A percentile compares a stretch with the other conserved stretches of the same genome.
Evolutionary conservation across 2,329 filamentous ascomycete species (phyloP).

Genomic region (Aspergillus ochraceoroseus): DNA sequence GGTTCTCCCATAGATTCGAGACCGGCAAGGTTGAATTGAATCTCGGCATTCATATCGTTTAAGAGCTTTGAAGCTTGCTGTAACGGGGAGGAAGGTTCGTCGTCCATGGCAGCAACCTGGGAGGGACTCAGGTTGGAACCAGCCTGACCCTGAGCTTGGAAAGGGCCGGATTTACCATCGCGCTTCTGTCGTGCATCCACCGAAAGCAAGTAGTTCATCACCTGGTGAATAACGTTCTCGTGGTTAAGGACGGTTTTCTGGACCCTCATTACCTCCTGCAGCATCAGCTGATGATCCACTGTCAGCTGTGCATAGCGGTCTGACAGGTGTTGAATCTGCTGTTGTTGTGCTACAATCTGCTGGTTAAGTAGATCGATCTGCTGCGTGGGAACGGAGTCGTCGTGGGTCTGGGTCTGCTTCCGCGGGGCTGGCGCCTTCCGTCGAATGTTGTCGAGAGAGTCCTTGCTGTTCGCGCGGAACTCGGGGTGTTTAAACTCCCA

Average conservation of each 20-base stretch:
- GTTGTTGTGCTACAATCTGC: slow-evolving; percentile 81
- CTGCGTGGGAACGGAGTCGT: slow-evolving; percentile 73
- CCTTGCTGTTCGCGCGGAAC: slow-evolving; percentile 92
- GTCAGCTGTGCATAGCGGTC: slow-evolving; percentile 76
- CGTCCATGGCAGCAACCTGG: slow-evolving; percentile 50
- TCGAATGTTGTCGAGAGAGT: slow-evolving; percentile 92
- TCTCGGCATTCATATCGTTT: slow-evolving; percentile 61
- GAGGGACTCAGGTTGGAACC: slow-evolving; percentile 44
- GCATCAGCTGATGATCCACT: slow-evolving; percentile 59
- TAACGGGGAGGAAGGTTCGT: slow-evolving; percentile 61
- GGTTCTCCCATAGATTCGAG: slow-evolving; percentile 61
- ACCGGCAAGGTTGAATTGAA: slow-evolving; percentile 59
- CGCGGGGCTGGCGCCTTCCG: slow-evolving; percentile 89
- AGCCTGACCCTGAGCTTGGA: slow-evolving; percentile 42
- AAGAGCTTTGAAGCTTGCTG: slow-evolving; percentile 64
- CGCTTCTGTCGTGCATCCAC: slow-evolving; percentile 61
- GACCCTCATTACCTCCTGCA: slow-evolving; percentile 60
- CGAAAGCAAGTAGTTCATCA: slow-evolving; percentile 63
- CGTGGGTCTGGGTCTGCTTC: slow-evolving; percentile 63
- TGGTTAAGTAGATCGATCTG: slow-evolving; percentile 86
- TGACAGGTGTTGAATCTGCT: slow-evolving; percentile 83
- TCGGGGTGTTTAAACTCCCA: slow-evolving; percentile 98
- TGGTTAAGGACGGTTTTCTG: slow-evolving; percentile 69
- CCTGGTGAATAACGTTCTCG: slow-evolving; percentile 65
- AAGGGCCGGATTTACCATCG: slow-evolving; percentile 50